A percentile compares a stretch with the other conserved stretches of the same genome.
Evolutionary conservation across 2,329 filamentous ascomycete species (phyloP).

Genomic region (Blastomyces emzantsi): DNA sequence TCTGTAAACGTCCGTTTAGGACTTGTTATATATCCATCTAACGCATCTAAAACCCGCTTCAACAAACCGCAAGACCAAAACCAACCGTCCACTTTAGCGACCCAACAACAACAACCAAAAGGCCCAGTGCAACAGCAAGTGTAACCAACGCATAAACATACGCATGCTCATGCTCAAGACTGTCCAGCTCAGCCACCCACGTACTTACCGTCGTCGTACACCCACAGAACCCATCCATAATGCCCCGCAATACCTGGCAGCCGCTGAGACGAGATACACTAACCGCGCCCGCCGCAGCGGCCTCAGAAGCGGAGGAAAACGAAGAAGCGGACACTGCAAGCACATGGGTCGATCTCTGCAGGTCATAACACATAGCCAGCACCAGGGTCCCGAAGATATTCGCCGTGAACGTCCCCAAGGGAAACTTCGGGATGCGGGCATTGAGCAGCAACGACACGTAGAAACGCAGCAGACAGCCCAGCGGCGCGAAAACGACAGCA

Average conservation of each 20-base stretch:
- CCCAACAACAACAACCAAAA: conserved; percentile 48
- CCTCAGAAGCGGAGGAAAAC: background rate
- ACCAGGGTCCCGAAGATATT: conserved; percentile 71
- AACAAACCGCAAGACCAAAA: conserved; percentile 29
- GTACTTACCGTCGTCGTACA: conserved; percentile 59
- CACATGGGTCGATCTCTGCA: conserved; percentile 55
- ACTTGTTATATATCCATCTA: background rate
- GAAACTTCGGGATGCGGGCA: conserved; percentile 55
- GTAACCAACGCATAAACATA: conserved; percentile 52
- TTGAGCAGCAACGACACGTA: conserved; percentile 67
- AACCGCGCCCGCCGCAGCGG: conserved; percentile 33
- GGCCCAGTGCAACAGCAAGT: conserved; percentile 39
- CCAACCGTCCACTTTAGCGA: conserved; percentile 47
- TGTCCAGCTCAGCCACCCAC: conserved; percentile 54
- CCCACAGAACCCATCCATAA: conserved; percentile 61
- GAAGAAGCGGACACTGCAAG: conserved; percentile 33
- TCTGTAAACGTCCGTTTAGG: background rate
- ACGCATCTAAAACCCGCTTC: background rate
- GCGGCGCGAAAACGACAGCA: conserved; percentile 69
- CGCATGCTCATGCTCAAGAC: conserved; percentile 46
- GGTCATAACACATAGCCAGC: conserved; percentile 66
- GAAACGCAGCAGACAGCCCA: conserved; percentile 68
- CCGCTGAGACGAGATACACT: conserved; percentile 33
- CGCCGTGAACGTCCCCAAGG: conserved; percentile 73
- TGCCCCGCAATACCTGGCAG: conserved; percentile 59